Evolutionary conservation across 1,284 basidiomycete genomes (phyloP), one percentile per base, ranked within the genome.

Genomic region (Ceratobasidium sp.): DNA sequence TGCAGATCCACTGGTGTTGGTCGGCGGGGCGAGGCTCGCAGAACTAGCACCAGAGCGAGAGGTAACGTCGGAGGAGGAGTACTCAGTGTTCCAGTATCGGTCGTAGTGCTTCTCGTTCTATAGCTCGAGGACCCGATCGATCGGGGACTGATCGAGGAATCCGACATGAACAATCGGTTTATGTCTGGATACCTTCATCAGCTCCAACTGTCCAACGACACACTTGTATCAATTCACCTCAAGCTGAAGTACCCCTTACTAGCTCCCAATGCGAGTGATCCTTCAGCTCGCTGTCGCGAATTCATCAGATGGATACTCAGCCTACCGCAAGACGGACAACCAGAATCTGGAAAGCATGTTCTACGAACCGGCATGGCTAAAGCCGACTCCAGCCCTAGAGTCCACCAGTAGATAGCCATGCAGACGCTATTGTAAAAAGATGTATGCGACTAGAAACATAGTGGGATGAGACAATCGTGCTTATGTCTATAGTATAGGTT

Each of bases 161-260:
- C n/a, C n/a, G n/a, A n/a, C n/a, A n/a, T n/a, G n/a, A n/a, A n/a
- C n/a, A n/a, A n/a, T n/a, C n/a, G n/a, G n/a, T n/a, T n/a, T n/a
- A n/a, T n/a, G n/a, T n/a, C n/a, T n/a, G n/a, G n/a, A n/a, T n/a
- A n/a, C n/a, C n/a, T n/a, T n/a, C n/a, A n/a, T n/a, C n/a, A n/a
- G n/a, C n/a, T n/a, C n/a, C n/a, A n/a, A n/a, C n/a, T n/a, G n/a
- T n/a, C n/a, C n/a, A n/a, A n/a, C n/a, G n/a, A n/a, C n/a, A n/a
- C 1, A 82, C 83, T 90, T 0, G 87, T 89, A 52, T 87, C 87
- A 43, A 91, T 88, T 23, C 79, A 78, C 78, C 8, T 18, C 43
- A 18, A 8, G 18, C 43, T 9, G 9, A 18, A 18, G 43, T 8
- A 44, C 18, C 18, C 43, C 18, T 44, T 8, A 18, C 43, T 9